These are phyloP conservation scores for Rehmannia glutinosa DNA, from an alignment of 257 asterid species.

Conservation along the genomic window DNA sequence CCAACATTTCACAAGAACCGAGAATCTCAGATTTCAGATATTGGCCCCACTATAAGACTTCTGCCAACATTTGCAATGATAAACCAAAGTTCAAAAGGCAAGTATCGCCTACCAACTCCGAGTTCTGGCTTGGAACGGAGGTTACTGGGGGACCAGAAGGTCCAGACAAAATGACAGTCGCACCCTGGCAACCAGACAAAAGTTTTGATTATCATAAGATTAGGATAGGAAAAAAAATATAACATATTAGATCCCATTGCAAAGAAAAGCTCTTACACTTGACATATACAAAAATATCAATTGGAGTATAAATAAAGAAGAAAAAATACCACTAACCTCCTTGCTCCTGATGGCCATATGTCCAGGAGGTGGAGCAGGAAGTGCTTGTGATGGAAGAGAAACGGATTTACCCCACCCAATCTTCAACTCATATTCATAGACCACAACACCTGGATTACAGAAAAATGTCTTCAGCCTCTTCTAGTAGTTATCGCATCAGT, in stretches of 20 bases:
- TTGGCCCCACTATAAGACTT: background rate
- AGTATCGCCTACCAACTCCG: conserved; percentile 67
- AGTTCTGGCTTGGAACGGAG: conserved; percentile 69
- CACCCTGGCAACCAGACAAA: conserved; percentile 50
- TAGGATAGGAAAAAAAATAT: background rate
- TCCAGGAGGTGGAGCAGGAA: conserved; percentile 96
- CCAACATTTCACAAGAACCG: background rate
- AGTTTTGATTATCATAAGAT: background rate
- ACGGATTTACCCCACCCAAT: conserved; percentile 94
- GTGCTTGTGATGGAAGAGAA: conserved; percentile 91
- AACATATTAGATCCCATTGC: background rate
- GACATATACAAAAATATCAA: background rate
- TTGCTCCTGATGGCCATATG: conserved; percentile 93
- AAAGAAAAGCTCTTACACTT: background rate
- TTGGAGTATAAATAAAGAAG: background rate
- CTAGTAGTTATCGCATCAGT: background rate
- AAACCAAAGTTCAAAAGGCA: background rate
- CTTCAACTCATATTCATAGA: conserved; percentile 84
- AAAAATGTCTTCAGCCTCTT: conserved; percentile 7
- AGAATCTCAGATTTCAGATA: background rate
- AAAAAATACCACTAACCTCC: conserved; percentile 49
- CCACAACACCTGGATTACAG: conserved; percentile 60
- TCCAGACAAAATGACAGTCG: conserved; percentile 84
- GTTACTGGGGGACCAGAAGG: conserved; percentile 84
- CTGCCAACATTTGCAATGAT: background rate